phyloP scores from a whole-genome alignment of 129 eudicot species.

The Tagetes erecta region DNA sequence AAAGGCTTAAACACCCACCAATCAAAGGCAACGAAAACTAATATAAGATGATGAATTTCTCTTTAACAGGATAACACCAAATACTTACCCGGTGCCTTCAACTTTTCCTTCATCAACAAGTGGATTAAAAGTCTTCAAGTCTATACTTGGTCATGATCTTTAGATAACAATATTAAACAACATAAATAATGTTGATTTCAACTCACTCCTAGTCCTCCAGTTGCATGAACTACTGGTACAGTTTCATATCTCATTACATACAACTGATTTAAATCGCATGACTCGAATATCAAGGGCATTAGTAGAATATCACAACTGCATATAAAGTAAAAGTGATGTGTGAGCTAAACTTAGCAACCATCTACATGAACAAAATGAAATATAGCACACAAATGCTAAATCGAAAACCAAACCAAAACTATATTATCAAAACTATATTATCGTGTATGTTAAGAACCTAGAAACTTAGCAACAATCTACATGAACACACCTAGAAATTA shows the following conservation, averaged over 20 bases:
- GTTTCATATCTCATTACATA: slow-evolving; percentile 97
- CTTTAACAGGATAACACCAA: not conserved
- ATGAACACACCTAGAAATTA: no score
- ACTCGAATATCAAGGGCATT: slow-evolving; percentile 94
- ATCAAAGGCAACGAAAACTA: not conserved
- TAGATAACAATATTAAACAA: not conserved
- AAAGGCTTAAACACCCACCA: slow-evolving; percentile 14
- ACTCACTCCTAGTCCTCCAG: slow-evolving; percentile 94
- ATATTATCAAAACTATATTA: no score
- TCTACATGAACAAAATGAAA: no score
- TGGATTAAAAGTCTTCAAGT: slow-evolving; percentile 9
- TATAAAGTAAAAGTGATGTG: not conserved
- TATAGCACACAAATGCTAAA: no score
- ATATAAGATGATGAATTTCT: not conserved
- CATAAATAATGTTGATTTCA: not conserved
- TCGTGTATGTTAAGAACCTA: no score
- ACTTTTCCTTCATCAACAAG: slow-evolving; percentile 5
- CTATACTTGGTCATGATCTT: not conserved
- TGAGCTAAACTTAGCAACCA: not conserved
- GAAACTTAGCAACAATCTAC: no score
- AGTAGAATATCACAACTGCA: slow-evolving; percentile 84
- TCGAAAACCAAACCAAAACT: no score
- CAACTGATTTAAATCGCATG: slow-evolving; percentile 88
- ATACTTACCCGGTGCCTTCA: slow-evolving; percentile 14
- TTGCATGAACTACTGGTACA: slow-evolving; percentile 80